These are phyloP conservation scores for Orbilia javanica DNA, from an alignment of 2,329 filamentous ascomycete species.

Conservation along the genomic window DNA sequence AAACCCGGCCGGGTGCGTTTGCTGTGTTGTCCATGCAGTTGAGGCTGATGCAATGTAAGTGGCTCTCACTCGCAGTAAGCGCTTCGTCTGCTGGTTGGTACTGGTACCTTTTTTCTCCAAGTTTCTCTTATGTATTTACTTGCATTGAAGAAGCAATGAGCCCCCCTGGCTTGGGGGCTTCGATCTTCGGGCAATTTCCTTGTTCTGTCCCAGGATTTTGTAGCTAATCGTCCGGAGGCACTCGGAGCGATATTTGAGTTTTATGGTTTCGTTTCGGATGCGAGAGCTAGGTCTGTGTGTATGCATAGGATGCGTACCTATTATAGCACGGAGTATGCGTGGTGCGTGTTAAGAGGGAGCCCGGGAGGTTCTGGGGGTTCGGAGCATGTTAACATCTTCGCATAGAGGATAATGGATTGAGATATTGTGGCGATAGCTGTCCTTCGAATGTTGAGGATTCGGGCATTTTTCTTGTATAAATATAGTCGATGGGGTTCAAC, in stretches of 20 bases:
- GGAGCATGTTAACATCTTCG: conserved; percentile 6
- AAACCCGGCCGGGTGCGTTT: background rate
- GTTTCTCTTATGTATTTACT: background rate
- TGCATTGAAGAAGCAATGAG: conserved; percentile 5
- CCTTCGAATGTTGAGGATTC: background rate
- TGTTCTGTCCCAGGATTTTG: background rate
- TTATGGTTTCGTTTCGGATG: conserved; percentile 35
- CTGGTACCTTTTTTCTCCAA: conserved; percentile 11
- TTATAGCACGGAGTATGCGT: background rate
- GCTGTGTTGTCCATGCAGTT: conserved; percentile 57
- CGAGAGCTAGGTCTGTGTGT: conserved; percentile 48
- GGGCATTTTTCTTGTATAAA: background rate
- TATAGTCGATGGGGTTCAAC: background rate
- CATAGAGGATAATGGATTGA: conserved; percentile 12
- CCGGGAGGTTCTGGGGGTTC: conserved; percentile 41
- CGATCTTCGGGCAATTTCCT: background rate
- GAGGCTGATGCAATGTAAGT: conserved; percentile 34
- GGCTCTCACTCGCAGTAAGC: conserved; percentile 10
- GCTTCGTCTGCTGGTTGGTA: conserved; percentile 23
- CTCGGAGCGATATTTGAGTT: conserved; percentile 41
- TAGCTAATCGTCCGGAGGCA: conserved; percentile 38
- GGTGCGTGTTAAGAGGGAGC: conserved; percentile 51
- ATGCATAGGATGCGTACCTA: conserved; percentile 29
- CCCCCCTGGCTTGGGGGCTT: background rate
- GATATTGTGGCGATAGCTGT: background rate